Evolutionary conservation across 1,139 yeast genomes (phyloP), one percentile per base, ranked within the genome.

Genomic region (Protomyces inouyei): DNA sequence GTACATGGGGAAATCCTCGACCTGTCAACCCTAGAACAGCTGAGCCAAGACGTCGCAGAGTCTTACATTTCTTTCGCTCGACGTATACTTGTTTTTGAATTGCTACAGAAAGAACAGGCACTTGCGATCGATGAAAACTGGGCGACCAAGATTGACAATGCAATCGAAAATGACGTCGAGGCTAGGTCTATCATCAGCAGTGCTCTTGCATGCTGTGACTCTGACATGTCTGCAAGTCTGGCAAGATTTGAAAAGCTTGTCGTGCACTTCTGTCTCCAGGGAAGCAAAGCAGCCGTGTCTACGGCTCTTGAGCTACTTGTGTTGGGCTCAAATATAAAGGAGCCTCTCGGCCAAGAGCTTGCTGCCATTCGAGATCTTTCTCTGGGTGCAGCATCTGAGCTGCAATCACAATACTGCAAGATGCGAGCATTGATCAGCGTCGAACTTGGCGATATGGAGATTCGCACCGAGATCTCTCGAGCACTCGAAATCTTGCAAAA

Each of bases 81-180:
- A n/a, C n/a, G 14, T 5, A 10, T 35, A 8, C 55, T 52, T 14
- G 12, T 43, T 5, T 43, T 18, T 12, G 48, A 43, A 10, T 23
- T 43, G 12, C 23, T 43, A 6, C 23, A n/a, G 12, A 12, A 43
- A 10, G 12, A 43, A 12, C 48, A 43, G 25, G 14, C 23, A 10
- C 73, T 88, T 61, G 82, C 82, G 0, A 76, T 81, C 23, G 96
- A 89, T 73, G 88, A 85, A 68, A 86, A 87, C 60, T 91, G 97
- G 97, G 78, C 79, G 3, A 76, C 82, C 0, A 80, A 93, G 70
- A 72, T 88, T 35, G 91, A 86, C n/a, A 87, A 85, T 65, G 89
- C 95, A 0, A 66, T 88, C 5, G 86, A 83, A 57, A 77, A 82
- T 52, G 95, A 90, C 71, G 79, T 78, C 1, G 72, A 71, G 0